phyloP scores from a whole-genome alignment of 106 monocot species.

The Agapanthus africanus region DNA sequence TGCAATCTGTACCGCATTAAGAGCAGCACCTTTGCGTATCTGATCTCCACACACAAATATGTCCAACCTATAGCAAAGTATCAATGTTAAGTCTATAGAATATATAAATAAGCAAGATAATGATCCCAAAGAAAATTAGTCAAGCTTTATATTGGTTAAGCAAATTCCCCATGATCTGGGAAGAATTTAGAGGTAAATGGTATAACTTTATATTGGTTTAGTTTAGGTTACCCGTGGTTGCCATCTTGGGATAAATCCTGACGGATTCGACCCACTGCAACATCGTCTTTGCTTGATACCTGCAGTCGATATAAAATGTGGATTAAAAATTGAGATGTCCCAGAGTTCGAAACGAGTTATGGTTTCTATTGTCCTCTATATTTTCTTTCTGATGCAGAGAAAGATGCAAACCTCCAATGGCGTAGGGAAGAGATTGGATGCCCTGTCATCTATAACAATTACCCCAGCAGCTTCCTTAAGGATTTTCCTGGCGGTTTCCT shows the following conservation, averaged over 20 bases:
- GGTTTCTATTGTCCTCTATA: background rate
- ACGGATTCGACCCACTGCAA: constrained; percentile 94
- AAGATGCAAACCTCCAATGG: constrained; percentile 63
- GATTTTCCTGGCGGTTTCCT: constrained; percentile 87
- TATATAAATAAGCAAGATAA: too few species aligned
- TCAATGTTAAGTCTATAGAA: too few species aligned
- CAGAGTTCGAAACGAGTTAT: background rate
- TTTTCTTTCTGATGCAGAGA: background rate
- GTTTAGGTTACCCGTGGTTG: constrained; percentile 62
- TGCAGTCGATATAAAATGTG: constrained; percentile 11
- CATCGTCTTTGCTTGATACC: constrained; percentile 97
- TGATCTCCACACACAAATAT: constrained; percentile 98
- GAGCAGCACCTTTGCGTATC: constrained; percentile 97
- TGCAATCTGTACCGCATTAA: constrained; percentile 95
- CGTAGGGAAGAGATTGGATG: constrained; percentile 78
- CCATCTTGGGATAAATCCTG: constrained; percentile 81
- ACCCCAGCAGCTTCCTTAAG: constrained; percentile 73
- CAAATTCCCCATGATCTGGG: too few species aligned
- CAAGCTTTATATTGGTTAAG: too few species aligned
- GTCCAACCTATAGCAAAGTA: too few species aligned
- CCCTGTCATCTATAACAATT: constrained; percentile 79
- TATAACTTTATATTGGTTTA: too few species aligned
- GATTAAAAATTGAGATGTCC: background rate
- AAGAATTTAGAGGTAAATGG: too few species aligned
- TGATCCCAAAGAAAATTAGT: too few species aligned